Evolutionary conservation across 164 flowering plant species (phyloP).

Genomic region (Umbellularia californica): DNA sequence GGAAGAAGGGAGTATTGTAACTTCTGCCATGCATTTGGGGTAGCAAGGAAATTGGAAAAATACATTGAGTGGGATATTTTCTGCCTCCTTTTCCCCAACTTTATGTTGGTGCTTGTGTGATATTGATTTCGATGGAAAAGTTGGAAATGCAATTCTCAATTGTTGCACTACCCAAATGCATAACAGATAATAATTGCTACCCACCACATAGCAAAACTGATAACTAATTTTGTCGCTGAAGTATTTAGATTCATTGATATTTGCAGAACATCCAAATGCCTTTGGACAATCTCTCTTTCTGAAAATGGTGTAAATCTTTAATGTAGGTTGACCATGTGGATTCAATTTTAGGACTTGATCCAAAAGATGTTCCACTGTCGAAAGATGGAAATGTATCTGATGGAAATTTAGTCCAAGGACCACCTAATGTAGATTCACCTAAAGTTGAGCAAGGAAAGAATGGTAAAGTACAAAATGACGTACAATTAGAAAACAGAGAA

Average conservation of each 20-base stretch:
- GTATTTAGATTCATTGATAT: background rate
- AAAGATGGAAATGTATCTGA: conserved; percentile 1
- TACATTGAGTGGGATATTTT: too few species aligned
- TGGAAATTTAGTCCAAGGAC: conserved; percentile 8
- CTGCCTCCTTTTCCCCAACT: too few species aligned
- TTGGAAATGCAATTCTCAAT: too few species aligned
- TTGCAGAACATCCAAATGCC: background rate
- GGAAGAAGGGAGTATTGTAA: too few species aligned
- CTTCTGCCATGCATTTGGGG: too few species aligned
- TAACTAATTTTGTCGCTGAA: too few species aligned
- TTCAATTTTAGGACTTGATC: conserved; percentile 11
- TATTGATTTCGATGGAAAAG: too few species aligned
- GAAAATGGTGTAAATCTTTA: conserved; percentile 3
- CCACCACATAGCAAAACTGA: too few species aligned
- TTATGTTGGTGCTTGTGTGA: too few species aligned
- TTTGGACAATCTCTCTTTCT: background rate
- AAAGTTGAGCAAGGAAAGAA: conserved; percentile 12
- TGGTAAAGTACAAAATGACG: conserved; percentile 7
- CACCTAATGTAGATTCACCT: conserved; percentile 9
- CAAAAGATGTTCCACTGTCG: background rate
- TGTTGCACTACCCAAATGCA: too few species aligned
- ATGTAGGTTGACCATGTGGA: conserved; percentile 16
- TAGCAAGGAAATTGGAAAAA: too few species aligned
- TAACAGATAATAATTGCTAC: too few species aligned
- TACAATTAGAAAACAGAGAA: conserved; percentile 3